Percentiles rank a stretch among this genome's conserved stretches.
Evolutionary conservation across 441 rosid genomes (phyloP).

Genomic region (Raphanus hybrid): DNA sequence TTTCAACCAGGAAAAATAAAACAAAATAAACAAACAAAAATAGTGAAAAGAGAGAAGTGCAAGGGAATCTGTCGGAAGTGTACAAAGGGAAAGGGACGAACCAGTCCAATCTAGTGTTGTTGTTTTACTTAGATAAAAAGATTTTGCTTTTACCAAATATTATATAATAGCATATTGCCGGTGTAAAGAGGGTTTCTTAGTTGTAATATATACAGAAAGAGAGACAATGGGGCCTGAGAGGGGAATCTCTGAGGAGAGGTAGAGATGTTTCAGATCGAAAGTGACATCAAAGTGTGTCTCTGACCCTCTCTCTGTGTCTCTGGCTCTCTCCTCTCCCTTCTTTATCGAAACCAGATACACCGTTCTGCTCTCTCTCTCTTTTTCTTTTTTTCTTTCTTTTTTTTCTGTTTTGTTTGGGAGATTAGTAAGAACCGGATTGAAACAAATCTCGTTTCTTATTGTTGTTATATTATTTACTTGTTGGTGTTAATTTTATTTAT

Average conservation of each 20-base stretch:
- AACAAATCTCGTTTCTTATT: not conserved
- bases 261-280: slow-evolving; percentile 42
- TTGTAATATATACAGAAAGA: slow-evolving; percentile 20
- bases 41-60: slow-evolving; percentile 28
- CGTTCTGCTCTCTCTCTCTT: not conserved
- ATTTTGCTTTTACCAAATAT: not conserved
- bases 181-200: no score
- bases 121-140: not conserved
- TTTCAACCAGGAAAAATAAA: not conserved
- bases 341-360: slow-evolving; percentile 8
- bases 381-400: not conserved
- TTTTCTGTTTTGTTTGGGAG: not conserved
- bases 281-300: slow-evolving; percentile 35
- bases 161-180: no score
- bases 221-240: slow-evolving; percentile 41
- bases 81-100: slow-evolving; percentile 38
- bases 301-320: slow-evolving; percentile 14
- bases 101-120: slow-evolving; percentile 25
- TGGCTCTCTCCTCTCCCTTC: slow-evolving; percentile 26
- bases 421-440: not conserved
- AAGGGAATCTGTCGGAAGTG: slow-evolving; percentile 38
- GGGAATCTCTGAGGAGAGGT: slow-evolving; percentile 42
- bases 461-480: not conserved
- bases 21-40: not conserved
- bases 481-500: not conserved